These are phyloP conservation scores for Inonotus hispidus DNA, from an alignment of 1,284 basidiomycete genomes.

Conservation along the genomic window DNA sequence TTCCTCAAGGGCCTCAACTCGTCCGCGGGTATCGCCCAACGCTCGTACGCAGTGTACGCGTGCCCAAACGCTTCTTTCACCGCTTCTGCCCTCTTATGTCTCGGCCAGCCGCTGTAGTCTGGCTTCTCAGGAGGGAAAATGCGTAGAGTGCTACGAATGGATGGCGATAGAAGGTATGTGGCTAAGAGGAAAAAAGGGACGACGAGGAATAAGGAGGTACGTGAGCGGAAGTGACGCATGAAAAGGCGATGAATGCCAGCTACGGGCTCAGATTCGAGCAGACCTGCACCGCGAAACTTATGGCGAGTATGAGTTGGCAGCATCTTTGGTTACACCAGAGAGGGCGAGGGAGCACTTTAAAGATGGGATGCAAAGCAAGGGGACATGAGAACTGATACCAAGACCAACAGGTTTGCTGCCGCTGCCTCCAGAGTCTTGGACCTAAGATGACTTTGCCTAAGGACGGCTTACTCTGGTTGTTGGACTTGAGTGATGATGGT, in stretches of 20 bases:
- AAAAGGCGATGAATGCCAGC: background rate
- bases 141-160: background rate
- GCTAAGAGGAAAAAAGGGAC: background rate
- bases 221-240: slow-evolving; percentile 1
- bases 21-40: slow-evolving; percentile 51
- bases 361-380: no score
- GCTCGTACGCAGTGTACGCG: slow-evolving; percentile 59
- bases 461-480: no score
- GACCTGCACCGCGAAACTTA: background rate
- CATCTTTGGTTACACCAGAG: background rate
- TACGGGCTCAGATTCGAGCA: background rate
- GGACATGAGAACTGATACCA: no score
- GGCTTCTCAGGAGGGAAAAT: background rate
- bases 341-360: no score
- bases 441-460: no score
- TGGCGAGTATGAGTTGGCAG: background rate
- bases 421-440: no score
- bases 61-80: slow-evolving; percentile 59
- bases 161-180: slow-evolving; percentile 8
- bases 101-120: background rate
- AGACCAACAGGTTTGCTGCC: no score
- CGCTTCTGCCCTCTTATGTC: slow-evolving; percentile 39
- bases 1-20: slow-evolving; percentile 54
- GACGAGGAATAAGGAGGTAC: slow-evolving; percentile 2
- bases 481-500: no score